Evolutionary conservation across 2,329 filamentous ascomycete genomes (phyloP).

Genomic region (Xylaria sp.): DNA sequence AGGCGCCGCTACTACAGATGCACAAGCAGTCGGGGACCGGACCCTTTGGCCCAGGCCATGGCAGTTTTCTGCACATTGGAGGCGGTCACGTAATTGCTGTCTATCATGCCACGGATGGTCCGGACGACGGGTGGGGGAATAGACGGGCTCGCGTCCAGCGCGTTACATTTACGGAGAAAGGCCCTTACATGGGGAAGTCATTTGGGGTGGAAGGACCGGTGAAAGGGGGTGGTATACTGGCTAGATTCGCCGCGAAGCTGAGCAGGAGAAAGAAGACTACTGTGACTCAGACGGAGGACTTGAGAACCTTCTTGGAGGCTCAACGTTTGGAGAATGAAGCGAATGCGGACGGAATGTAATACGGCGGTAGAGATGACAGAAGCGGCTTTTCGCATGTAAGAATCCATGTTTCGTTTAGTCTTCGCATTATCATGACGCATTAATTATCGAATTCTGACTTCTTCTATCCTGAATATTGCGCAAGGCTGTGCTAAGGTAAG

Average conservation of each 20-base stretch:
- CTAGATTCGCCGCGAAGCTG: constrained; percentile 33
- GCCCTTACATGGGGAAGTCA: constrained; percentile 46
- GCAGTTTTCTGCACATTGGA: constrained; percentile 44
- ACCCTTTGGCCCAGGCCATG: constrained; percentile 48
- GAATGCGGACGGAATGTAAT: constrained; percentile 10
- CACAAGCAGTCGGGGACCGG: constrained; percentile 23
- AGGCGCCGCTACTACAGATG: constrained; percentile 44
- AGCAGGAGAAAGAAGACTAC: neutral
- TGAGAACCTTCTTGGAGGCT: constrained; percentile 40
- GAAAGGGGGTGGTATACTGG: constrained; percentile 29
- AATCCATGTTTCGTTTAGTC: neutral
- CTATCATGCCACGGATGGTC: constrained; percentile 48
- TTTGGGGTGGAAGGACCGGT: constrained; percentile 31
- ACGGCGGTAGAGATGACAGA: neutral
- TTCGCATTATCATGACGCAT: neutral
- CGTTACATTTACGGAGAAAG: constrained; percentile 46
- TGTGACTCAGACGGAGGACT: constrained; percentile 28
- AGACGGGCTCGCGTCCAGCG: constrained; percentile 46
- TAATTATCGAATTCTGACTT: neutral
- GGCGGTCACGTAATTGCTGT: constrained; percentile 45
- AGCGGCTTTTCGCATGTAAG: neutral
- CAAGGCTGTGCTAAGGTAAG: neutral
- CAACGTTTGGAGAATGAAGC: constrained; percentile 6
- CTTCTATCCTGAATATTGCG: neutral
- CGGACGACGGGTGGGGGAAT: constrained; percentile 48